These are phyloP conservation scores for Ophiostoma pallidulum DNA, from an alignment of 2,329 filamentous ascomycete genomes.

Conservation along the genomic window DNA sequence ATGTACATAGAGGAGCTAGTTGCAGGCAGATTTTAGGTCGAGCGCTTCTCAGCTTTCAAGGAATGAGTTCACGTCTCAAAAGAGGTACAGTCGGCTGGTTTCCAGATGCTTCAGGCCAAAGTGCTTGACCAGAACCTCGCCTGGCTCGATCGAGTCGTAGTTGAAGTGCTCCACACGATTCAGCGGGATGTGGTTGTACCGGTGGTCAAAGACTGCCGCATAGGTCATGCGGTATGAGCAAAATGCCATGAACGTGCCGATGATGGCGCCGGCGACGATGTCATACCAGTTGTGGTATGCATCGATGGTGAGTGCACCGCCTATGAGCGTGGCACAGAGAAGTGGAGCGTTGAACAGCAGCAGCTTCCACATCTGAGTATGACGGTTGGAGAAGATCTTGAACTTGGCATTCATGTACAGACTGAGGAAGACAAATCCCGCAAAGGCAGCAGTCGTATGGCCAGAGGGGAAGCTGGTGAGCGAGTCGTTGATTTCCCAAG, in stretches of 20 bases:
- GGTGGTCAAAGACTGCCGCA: conserved; percentile 59
- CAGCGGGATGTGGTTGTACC: conserved; percentile 59
- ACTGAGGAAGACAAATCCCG: conserved; percentile 59
- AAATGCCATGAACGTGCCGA: conserved; percentile 55
- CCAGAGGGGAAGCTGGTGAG: conserved; percentile 65
- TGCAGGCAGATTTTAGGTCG: no score
- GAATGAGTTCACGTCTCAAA: neutral
- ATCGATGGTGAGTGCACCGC: conserved; percentile 60
- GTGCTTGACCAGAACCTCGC: neutral
- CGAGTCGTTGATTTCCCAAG: conserved; percentile 54
- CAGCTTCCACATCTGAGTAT: conserved; percentile 66
- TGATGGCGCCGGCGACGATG: conserved; percentile 51
- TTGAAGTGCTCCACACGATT: conserved; percentile 27
- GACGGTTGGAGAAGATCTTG: conserved; percentile 64
- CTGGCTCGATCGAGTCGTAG: conserved; percentile 4
- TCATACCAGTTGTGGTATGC: conserved; percentile 72
- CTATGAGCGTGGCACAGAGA: conserved; percentile 58
- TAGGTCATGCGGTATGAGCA: conserved; percentile 57
- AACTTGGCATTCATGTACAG: conserved; percentile 72
- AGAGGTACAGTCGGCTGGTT: conserved; percentile 7
- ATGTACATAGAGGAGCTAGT: neutral
- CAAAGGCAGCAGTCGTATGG: conserved; percentile 64
- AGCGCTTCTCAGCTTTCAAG: no score
- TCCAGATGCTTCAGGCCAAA: conserved; percentile 19
- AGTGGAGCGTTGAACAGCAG: conserved; percentile 55